These are phyloP conservation scores for Myrmaecium sp. DNA, from an alignment of 2,329 filamentous ascomycete species.

Conservation along the genomic window DNA sequence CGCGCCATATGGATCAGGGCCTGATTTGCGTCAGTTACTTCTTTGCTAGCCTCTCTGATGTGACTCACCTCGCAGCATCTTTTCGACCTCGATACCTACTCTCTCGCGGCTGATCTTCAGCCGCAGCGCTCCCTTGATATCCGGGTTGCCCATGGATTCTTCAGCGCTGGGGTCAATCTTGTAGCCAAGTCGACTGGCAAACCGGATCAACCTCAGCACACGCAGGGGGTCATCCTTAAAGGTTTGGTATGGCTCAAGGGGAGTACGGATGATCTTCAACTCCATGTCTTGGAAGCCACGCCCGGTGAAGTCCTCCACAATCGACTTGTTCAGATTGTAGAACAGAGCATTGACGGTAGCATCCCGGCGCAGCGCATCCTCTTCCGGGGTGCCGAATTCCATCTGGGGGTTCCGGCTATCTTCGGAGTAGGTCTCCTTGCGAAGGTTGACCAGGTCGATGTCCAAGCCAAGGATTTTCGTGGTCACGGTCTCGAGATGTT, in stretches of 20 bases:
- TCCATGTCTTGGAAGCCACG: slow-evolving; percentile 59
- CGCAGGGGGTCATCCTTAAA: slow-evolving; percentile 89
- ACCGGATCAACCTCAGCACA: slow-evolving; percentile 72
- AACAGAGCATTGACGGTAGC: slow-evolving; percentile 93
- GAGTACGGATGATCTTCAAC: slow-evolving; percentile 60
- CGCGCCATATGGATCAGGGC: slow-evolving; percentile 41
- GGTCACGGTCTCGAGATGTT: slow-evolving; percentile 85
- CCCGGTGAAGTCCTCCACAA: slow-evolving; percentile 72
- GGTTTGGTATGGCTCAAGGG: slow-evolving; percentile 73
- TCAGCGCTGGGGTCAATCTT: slow-evolving; percentile 54
- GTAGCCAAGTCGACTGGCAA: slow-evolving; percentile 73
- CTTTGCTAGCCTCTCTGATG: background rate
- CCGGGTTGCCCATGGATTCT: slow-evolving; percentile 56
- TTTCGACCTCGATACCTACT: slow-evolving; percentile 73
- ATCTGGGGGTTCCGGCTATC: slow-evolving; percentile 80
- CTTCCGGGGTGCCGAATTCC: slow-evolving; percentile 81
- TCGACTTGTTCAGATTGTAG: slow-evolving; percentile 69
- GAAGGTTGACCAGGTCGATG: slow-evolving; percentile 83
- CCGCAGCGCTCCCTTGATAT: slow-evolving; percentile 63
- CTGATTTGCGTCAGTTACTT: slow-evolving; percentile 11
- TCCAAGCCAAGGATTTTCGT: slow-evolving; percentile 74
- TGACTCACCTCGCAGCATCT: slow-evolving; percentile 54
- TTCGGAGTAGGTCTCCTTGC: slow-evolving; percentile 81
- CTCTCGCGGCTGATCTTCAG: slow-evolving; percentile 86
- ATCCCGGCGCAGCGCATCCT: slow-evolving; percentile 79